phyloP scores from a whole-genome alignment of 73 alveolate species.

The Blepharisma japonicum region DNA sequence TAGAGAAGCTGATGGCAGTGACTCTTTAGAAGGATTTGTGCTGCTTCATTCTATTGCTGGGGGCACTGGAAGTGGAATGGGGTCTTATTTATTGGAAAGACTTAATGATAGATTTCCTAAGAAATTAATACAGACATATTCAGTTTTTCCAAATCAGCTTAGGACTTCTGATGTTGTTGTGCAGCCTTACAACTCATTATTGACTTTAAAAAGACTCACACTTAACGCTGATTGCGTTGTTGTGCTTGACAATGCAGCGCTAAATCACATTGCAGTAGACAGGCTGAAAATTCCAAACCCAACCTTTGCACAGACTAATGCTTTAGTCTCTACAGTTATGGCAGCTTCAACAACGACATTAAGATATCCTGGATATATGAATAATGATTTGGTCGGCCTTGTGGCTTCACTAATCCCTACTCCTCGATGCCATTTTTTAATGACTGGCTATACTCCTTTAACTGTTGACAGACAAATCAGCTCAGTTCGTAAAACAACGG shows the following conservation, averaged over 20 bases:
- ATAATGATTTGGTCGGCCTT: slow-evolving; percentile 96
- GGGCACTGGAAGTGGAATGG: slow-evolving; percentile 99
- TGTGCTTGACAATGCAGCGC: slow-evolving; percentile 96
- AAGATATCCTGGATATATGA: slow-evolving; percentile 99
- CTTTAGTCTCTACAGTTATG: slow-evolving; percentile 96
- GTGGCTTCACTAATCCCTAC: slow-evolving; percentile 99
- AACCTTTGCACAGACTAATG: slow-evolving; percentile 88
- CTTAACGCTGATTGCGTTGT: slow-evolving; percentile 96
- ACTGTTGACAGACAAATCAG: slow-evolving; percentile 89
- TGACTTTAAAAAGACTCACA: slow-evolving; percentile 78
- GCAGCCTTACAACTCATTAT: slow-evolving; percentile 91
- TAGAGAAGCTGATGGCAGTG: slow-evolving; percentile 99
- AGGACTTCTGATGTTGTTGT: slow-evolving; percentile 95
- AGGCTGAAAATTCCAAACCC: slow-evolving; percentile 91
- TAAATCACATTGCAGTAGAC: slow-evolving; percentile 95
- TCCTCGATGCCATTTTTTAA: slow-evolving; percentile 97
- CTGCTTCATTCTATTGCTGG: slow-evolving; percentile 82
- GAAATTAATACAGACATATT: slow-evolving; percentile 47
- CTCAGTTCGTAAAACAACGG: slow-evolving; percentile 97
- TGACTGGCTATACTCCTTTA: slow-evolving; percentile 99
- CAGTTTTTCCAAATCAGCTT: slow-evolving; percentile 92
- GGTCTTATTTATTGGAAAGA: slow-evolving; percentile 95
- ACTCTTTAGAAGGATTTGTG: slow-evolving; percentile 86
- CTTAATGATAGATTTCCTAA: slow-evolving; percentile 89
- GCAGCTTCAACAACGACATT: slow-evolving; percentile 98